phyloP scores from a whole-genome alignment of 2,329 filamentous ascomycete species.

The Claviceps monticola region DNA sequence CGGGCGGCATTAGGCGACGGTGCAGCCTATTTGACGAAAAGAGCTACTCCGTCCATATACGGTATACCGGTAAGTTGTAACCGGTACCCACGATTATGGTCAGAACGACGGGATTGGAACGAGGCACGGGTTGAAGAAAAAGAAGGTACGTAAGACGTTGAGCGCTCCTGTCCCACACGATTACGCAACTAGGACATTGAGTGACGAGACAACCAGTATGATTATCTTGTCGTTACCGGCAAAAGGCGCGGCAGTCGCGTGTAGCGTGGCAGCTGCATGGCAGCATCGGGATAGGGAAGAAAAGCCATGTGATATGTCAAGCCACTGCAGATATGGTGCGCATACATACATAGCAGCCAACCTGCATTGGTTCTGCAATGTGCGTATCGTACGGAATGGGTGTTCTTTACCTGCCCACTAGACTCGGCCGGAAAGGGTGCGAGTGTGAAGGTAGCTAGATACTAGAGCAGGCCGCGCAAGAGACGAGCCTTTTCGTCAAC shows the following conservation, averaged over 20 bases:
- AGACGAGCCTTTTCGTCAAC: not conserved
- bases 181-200: not conserved
- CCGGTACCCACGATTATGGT: not conserved
- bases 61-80: too few relatives aligned
- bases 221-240: not conserved
- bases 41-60: not conserved
- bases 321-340: slow-evolving; percentile 2
- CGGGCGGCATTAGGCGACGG: not conserved
- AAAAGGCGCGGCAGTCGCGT: not conserved
- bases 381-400: not conserved
- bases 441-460: too few relatives aligned
- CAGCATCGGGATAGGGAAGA: not conserved
- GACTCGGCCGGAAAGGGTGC: not conserved
- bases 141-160: not conserved
- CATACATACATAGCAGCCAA: not conserved
- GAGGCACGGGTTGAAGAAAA: not conserved
- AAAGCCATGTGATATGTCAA: not conserved
- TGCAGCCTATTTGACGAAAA: not conserved
- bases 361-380: not conserved
- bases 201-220: too few relatives aligned
- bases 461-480: not conserved
- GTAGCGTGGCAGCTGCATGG: not conserved
- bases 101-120: not conserved
- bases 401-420: not conserved
- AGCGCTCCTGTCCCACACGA: too few relatives aligned